Conservation (phyloP, 2,329 filamentous ascomycete genomes). For the Lachnellula arida region DNA sequence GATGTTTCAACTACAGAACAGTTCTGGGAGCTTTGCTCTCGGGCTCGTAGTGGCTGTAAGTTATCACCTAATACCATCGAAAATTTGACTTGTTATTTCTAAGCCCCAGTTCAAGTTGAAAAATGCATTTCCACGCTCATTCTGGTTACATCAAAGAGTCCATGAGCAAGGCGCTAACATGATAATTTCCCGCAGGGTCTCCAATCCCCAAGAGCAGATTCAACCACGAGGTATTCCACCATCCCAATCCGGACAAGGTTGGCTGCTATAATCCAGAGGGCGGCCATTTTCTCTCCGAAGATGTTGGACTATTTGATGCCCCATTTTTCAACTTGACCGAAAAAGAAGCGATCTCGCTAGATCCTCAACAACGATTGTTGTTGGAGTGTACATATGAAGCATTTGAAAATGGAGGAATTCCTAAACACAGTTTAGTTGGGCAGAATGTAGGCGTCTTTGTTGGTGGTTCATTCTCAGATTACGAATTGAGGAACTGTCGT, state of each 20-base stretch:
- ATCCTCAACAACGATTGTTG: conserved; percentile 29
- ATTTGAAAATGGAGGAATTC: conserved; percentile 26
- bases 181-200: conserved; percentile 19
- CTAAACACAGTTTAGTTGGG: conserved; percentile 15
- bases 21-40: conserved; percentile 37
- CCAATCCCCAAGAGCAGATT: conserved; percentile 35
- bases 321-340: conserved; percentile 29
- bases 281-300: conserved; percentile 26
- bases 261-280: conserved; percentile 25
- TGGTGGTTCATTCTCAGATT: conserved; percentile 38
- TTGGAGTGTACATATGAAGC: conserved; percentile 28
- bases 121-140: too few species aligned
- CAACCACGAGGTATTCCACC: conserved; percentile 49
- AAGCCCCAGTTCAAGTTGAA: too few species aligned
- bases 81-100: too few species aligned
- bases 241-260: conserved; percentile 39
- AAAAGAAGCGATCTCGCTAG: conserved; percentile 30
- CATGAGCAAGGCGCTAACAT: neutral
- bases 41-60: conserved; percentile 32
- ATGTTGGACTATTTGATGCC: conserved; percentile 28
- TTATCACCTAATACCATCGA: neutral
- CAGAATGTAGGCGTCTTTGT: conserved; percentile 42
- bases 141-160: too few species aligned
- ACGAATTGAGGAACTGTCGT: conserved; percentile 10
- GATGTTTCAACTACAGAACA: conserved; percentile 34